These are phyloP conservation scores for Exophiala calicioides DNA, from an alignment of 2,329 filamentous ascomycete species.

Conservation along the genomic window DNA sequence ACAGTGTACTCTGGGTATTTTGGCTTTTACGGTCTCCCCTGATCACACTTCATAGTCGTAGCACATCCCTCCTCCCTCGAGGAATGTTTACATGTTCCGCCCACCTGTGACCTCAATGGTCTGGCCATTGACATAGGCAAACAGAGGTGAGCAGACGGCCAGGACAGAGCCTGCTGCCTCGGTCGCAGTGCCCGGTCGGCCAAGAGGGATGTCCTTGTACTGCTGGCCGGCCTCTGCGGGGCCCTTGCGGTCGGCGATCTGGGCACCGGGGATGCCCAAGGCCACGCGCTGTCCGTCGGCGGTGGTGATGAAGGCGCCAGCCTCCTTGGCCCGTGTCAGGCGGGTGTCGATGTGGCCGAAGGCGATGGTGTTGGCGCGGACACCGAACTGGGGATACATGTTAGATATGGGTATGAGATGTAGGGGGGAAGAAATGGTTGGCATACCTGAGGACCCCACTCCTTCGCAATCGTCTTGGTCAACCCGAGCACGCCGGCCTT, in stretches of 20 bases:
- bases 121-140: slow-evolving; percentile 83
- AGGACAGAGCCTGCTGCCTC: slow-evolving; percentile 79
- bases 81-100: slow-evolving; percentile 59
- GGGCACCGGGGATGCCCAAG: slow-evolving; percentile 69
- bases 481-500: slow-evolving; percentile 82
- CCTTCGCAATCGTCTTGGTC: slow-evolving; percentile 86
- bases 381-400: slow-evolving; percentile 66
- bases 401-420: no score
- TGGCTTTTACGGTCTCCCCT: no score
- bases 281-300: slow-evolving; percentile 74
- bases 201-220: slow-evolving; percentile 72
- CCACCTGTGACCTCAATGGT: slow-evolving; percentile 85
- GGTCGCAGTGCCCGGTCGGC: slow-evolving; percentile 72
- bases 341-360: slow-evolving; percentile 81
- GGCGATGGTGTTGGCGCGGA: slow-evolving; percentile 78
- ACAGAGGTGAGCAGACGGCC: slow-evolving; percentile 77
- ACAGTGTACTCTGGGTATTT: no score
- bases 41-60: no score
- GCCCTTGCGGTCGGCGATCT: slow-evolving; percentile 44
- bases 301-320: slow-evolving; percentile 74
- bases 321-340: slow-evolving; percentile 80
- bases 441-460: slow-evolving; percentile 65
- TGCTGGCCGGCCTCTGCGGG: slow-evolving; percentile 37
- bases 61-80: no score
- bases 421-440: background rate